phyloP scores from a whole-genome alignment of 2,329 filamentous ascomycete genomes.

The Alternaria burnsii region DNA sequence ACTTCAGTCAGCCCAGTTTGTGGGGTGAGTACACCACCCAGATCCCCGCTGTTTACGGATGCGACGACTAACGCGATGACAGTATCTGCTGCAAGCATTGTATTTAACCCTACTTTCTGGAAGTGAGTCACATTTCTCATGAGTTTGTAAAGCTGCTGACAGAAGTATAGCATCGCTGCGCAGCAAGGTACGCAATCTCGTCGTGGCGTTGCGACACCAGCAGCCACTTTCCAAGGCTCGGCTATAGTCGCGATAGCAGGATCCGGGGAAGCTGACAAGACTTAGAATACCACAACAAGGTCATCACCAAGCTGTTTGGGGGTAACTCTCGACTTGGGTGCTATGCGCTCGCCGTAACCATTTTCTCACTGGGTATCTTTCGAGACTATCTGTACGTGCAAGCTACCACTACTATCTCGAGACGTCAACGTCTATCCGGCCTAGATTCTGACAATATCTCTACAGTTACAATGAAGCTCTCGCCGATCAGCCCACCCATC shows the following conservation, averaged over 20 bases:
- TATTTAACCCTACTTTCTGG: conserved; percentile 99
- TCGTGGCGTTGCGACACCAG: background rate
- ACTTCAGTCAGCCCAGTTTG: conserved; percentile 57
- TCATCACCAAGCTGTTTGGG: conserved; percentile 85
- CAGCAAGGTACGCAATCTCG: conserved; percentile 70
- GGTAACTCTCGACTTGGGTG: conserved; percentile 81
- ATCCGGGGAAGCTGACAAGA: conserved; percentile 8
- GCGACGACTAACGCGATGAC: conserved; percentile 15
- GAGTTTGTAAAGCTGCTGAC: conserved; percentile 5
- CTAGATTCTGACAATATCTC: conserved; percentile 1
- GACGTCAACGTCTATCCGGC: background rate
- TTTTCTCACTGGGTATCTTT: conserved; percentile 90
- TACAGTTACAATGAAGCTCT: conserved; percentile 85
- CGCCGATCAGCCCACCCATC: conserved; percentile 76
- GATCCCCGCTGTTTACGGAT: background rate
- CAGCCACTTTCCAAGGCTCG: background rate
- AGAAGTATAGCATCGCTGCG: conserved; percentile 73
- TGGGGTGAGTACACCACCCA: conserved; percentile 53
- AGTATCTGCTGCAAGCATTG: conserved; percentile 85
- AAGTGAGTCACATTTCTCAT: conserved; percentile 68
- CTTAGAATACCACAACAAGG: conserved; percentile 87
- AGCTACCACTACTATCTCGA: background rate
- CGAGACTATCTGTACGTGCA: conserved; percentile 69
- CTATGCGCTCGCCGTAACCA: conserved; percentile 86
- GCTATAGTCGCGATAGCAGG: background rate